Percentiles rank a stretch among this genome's conserved stretches.
Evolutionary conservation across 2,329 filamentous ascomycete species (phyloP).

Genomic region (Epicoccum nigrum): DNA sequence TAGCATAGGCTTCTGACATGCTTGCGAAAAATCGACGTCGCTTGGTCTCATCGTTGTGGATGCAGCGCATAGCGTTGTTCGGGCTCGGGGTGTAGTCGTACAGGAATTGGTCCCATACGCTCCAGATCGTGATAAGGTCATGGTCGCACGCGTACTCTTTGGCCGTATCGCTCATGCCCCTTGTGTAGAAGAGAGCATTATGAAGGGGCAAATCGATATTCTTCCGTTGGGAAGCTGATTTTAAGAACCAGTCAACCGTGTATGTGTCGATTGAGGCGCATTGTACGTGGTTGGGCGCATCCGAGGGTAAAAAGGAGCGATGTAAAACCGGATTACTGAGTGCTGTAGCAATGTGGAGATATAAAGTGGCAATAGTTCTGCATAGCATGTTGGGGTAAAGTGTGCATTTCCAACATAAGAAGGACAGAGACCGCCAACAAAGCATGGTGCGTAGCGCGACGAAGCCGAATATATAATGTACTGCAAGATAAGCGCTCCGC

Average conservation of each 20-base stretch:
- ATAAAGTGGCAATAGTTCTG: neutral
- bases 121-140: neutral
- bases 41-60: neutral
- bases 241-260: neutral
- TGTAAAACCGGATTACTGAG: neutral
- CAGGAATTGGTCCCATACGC: neutral
- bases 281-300: neutral
- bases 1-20: neutral
- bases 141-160: neutral
- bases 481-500: no score
- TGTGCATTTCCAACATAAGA: no score
- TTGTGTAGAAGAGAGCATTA: neutral
- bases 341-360: neutral
- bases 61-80: neutral
- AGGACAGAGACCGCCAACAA: no score
- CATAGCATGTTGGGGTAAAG: neutral
- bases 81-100: neutral
- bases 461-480: no score
- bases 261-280: neutral
- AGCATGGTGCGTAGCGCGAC: no score
- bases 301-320: neutral
- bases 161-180: neutral
- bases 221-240: neutral
- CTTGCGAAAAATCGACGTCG: neutral
- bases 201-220: neutral